phyloP scores from a whole-genome alignment of 441 rosid genomes.

The Corymbia calophylla region DNA sequence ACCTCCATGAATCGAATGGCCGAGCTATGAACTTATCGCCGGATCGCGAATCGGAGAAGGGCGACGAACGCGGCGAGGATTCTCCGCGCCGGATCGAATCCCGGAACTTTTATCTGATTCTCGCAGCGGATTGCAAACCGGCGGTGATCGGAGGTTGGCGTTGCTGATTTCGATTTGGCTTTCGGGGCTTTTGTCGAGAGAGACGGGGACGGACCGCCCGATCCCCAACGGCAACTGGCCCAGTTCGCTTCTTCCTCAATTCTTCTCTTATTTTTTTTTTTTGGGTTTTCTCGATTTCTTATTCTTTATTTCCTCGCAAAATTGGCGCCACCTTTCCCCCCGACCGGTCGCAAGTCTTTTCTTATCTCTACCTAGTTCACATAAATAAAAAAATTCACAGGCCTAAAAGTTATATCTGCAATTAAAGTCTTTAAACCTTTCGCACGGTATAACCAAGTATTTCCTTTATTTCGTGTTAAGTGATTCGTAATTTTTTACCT shows the following conservation, averaged over 20 bases:
- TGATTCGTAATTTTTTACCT: too few relatives aligned
- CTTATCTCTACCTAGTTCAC: not conserved
- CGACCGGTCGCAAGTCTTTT: not conserved
- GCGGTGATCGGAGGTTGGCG: not conserved
- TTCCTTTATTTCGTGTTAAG: not conserved
- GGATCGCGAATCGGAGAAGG: not conserved
- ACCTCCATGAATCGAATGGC: conserved; percentile 42
- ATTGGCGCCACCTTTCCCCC: not conserved
- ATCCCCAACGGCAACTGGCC: conserved; percentile 18
- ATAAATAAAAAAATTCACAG: not conserved
- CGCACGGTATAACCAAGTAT: not conserved
- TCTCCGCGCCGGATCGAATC: not conserved
- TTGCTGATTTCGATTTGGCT: not conserved
- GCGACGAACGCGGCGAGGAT: not conserved
- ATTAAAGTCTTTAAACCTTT: not conserved
- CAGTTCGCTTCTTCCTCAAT: conserved; percentile 20
- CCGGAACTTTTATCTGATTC: not conserved
- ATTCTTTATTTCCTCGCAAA: not conserved
- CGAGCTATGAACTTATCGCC: not conserved
- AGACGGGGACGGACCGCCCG: conserved; percentile 18
- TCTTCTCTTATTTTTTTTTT: not conserved
- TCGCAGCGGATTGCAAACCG: not conserved
- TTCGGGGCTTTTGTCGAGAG: conserved; percentile 17
- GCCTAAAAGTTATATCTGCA: not conserved
- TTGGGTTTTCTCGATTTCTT: not conserved